Base-by-base conservation (phyloP, 768 basidiomycete species). In the Mycena olivaceomarginata region DNA sequence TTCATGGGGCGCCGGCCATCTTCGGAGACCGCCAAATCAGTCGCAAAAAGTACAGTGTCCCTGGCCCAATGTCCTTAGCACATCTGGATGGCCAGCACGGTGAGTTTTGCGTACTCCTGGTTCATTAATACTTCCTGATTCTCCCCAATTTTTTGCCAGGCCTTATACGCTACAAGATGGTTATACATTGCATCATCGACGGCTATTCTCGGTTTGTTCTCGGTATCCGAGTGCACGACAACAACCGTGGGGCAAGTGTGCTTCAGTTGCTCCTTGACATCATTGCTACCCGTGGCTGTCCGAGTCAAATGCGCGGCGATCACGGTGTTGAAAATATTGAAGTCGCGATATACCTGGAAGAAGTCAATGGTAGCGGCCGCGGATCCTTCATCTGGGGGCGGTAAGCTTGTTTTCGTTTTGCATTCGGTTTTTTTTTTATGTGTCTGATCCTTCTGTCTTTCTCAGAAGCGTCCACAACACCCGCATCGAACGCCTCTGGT, bases 121-220 rank as follows among this genome's bases (percentile, higher is more conserved):
- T 2, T 20, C 22, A 18, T 70, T 15, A 31, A 31, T 13, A 10
- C 9, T 20, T 10, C 13, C 8, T 18, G 48, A 48, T 11, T 25
- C 12, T 9, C 20, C 18, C 16, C 7, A 7, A 16, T 18, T 51
- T 12, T 56, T 9, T 20, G 0, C 15, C 39, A 82, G 81, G 80
- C 22, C 75, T 85, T 1, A 84, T 84, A 31, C 66, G 71, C 0
- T 84, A 78, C 72, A 80, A 81, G 41, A 79, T 85, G 15, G 81
- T 86, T 2, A 81, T 81, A 5, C 85, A 86, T 65, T 81, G 81
- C 4, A 82, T 84, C 60, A 81, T 86, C 11, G 85, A 86, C 67
- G 85, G 85, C 2, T 78, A 80, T 59, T 81, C 82, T 7, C 74
- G 74, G 13, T 67, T 75, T 51, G 70, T 71, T 2, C 59, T 63